Conservation (phyloP, 768 basidiomycete species). For the Termitomyces sp. region DNA sequence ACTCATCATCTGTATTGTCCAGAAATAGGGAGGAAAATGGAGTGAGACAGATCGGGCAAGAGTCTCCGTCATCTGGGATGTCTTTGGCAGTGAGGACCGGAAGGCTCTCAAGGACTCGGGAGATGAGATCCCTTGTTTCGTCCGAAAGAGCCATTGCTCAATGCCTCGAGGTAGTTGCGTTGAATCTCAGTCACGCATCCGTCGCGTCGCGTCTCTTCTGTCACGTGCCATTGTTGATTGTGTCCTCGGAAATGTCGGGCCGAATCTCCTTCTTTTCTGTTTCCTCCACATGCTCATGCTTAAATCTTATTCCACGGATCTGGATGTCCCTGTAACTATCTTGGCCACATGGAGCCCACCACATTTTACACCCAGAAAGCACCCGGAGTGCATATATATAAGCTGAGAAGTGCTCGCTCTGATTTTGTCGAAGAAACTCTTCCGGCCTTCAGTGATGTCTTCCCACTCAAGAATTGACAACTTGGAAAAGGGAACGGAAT, state of each 20-base stretch:
- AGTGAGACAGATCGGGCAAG: slow-evolving; percentile 64
- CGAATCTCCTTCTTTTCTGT: no score
- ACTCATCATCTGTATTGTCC: slow-evolving; percentile 21
- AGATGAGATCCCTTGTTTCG: slow-evolving; percentile 28
- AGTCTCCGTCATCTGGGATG: slow-evolving; percentile 44
- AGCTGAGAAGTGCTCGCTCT: background rate
- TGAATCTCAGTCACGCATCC: slow-evolving; percentile 4
- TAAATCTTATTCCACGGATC: no score
- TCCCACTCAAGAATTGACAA: slow-evolving; percentile 16
- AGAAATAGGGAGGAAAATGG: slow-evolving; percentile 44
- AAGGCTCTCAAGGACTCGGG: slow-evolving; percentile 36
- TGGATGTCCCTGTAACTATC: no score
- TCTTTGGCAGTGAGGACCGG: slow-evolving; percentile 35
- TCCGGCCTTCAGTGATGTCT: slow-evolving; percentile 10
- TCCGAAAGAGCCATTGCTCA: slow-evolving; percentile 8
- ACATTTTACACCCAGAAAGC: no score
- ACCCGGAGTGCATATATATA: no score
- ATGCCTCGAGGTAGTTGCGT: slow-evolving; percentile 3
- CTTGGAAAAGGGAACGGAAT: slow-evolving; percentile 4
- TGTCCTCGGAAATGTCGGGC: no score
- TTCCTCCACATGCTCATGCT: no score
- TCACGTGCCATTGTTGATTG: slow-evolving; percentile 8
- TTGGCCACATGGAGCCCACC: background rate
- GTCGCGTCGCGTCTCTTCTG: slow-evolving; percentile 7
- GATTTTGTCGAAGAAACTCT: background rate